phyloP scores from a whole-genome alignment of 208 protist species.

The Eutreptiella sp. region DNA sequence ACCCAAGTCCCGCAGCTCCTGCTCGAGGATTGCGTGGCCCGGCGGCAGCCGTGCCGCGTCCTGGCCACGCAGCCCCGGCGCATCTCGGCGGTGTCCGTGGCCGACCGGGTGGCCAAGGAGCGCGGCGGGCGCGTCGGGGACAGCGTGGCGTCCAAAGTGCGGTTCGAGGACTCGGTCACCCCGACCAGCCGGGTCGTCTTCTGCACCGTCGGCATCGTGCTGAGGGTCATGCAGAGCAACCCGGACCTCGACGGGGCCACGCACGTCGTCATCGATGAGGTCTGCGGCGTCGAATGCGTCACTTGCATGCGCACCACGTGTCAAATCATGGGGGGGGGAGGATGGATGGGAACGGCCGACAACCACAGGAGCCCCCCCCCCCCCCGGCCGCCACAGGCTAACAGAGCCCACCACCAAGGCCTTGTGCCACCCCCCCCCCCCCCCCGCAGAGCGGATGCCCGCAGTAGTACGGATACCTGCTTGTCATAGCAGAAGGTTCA shows the following conservation, averaged over 20 bases:
- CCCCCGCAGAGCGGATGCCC: too few species aligned
- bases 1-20: slow-evolving; percentile 82
- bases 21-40: slow-evolving; percentile 44
- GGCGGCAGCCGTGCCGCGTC: too few species aligned
- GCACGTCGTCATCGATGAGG: slow-evolving; percentile 88
- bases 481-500: too few species aligned
- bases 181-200: slow-evolving; percentile 76
- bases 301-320: too few species aligned
- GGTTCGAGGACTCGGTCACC: slow-evolving; percentile 73
- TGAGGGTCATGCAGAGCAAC: slow-evolving; percentile 74
- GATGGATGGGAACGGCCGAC: too few species aligned
- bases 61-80: slow-evolving; percentile 86
- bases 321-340: too few species aligned
- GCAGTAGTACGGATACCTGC: too few species aligned
- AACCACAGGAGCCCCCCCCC: too few species aligned
- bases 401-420: too few species aligned
- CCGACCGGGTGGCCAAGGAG: slow-evolving; percentile 81
- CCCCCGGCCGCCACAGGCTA: too few species aligned
- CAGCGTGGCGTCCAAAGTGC: slow-evolving; percentile 81
- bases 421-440: too few species aligned
- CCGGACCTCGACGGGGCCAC: slow-evolving; percentile 72
- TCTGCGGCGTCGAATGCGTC: too few species aligned
- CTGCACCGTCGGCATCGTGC: slow-evolving; percentile 86
- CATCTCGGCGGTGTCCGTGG: slow-evolving; percentile 83
- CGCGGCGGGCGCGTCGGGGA: slow-evolving; percentile 71